Conservation (phyloP, 2,329 filamentous ascomycete genomes). For the Diaporthe citri region DNA sequence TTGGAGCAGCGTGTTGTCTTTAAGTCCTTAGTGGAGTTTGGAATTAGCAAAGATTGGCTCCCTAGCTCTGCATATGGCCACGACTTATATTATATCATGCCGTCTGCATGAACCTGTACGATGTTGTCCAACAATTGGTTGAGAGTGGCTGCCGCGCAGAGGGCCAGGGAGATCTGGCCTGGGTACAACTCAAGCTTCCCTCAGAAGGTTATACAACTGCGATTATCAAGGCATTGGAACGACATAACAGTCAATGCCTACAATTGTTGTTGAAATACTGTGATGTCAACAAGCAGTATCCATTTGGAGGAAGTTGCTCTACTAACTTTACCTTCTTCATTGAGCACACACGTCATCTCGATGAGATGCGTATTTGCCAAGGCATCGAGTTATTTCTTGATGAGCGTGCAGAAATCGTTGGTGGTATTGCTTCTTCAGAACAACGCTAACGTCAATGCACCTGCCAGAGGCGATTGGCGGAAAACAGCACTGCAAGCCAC, state of each 20-base stretch:
- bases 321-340: neutral
- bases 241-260: neutral
- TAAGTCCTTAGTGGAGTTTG: neutral
- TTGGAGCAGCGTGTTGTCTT: neutral
- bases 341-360: neutral
- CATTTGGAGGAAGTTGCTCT: rapidly evolving
- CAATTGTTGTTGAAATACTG: neutral
- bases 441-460: neutral
- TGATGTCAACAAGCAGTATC: neutral
- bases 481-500: neutral
- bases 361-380: neutral
- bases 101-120: neutral
- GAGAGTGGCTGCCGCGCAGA: neutral
- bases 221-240: neutral
- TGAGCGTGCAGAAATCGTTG: neutral
- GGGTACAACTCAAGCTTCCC: too few relatives aligned
- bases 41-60: neutral
- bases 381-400: neutral
- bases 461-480: neutral
- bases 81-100: neutral
- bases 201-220: neutral
- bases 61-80: neutral
- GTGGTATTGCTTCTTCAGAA: neutral
- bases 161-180: too few relatives aligned
- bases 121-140: neutral